These are phyloP conservation scores for Magnusiomyces ingens DNA, from an alignment of 1,139 yeast genomes.

Conservation along the genomic window DNA sequence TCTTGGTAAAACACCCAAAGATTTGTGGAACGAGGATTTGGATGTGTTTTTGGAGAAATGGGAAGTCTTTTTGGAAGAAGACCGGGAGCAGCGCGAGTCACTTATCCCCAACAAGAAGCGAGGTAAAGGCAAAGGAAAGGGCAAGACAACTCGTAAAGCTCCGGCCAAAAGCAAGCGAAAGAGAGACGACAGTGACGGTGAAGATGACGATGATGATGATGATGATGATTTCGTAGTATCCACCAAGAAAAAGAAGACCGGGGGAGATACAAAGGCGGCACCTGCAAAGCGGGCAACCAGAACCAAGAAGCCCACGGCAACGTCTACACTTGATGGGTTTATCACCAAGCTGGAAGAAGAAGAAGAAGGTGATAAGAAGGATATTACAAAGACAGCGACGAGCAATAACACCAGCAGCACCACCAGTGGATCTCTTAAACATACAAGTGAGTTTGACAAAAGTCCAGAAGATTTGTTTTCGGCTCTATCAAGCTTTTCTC, in stretches of 20 bases:
- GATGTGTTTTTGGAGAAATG: slow-evolving; percentile 65
- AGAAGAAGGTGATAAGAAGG: slow-evolving; percentile 8
- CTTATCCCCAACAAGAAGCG: slow-evolving; percentile 21
- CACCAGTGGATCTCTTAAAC: neutral
- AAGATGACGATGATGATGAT: slow-evolving; percentile 20
- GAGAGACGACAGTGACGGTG: slow-evolving; percentile 13
- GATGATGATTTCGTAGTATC: slow-evolving; percentile 18
- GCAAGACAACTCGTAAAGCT: slow-evolving; percentile 13
- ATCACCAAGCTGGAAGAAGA: neutral
- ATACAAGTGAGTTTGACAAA: neutral
- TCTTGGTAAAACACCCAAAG: slow-evolving; percentile 70
- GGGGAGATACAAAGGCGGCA: slow-evolving; percentile 3
- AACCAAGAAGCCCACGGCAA: slow-evolving; percentile 1
- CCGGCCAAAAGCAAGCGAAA: slow-evolving; percentile 14
- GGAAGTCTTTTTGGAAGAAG: slow-evolving; percentile 54
- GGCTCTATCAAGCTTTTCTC: neutral
- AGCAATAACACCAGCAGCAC: neutral
- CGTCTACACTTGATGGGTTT: neutral
- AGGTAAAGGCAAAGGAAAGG: slow-evolving; percentile 9
- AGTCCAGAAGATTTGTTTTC: neutral
- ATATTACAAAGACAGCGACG: neutral
- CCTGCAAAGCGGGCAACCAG: neutral
- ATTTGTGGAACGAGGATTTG: slow-evolving; percentile 78
- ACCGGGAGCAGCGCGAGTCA: slow-evolving; percentile 38
- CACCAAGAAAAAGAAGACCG: slow-evolving; percentile 15